Conservation (phyloP, 352 stramenopile genomes). For the Phytophthora hibernalis region DNA sequence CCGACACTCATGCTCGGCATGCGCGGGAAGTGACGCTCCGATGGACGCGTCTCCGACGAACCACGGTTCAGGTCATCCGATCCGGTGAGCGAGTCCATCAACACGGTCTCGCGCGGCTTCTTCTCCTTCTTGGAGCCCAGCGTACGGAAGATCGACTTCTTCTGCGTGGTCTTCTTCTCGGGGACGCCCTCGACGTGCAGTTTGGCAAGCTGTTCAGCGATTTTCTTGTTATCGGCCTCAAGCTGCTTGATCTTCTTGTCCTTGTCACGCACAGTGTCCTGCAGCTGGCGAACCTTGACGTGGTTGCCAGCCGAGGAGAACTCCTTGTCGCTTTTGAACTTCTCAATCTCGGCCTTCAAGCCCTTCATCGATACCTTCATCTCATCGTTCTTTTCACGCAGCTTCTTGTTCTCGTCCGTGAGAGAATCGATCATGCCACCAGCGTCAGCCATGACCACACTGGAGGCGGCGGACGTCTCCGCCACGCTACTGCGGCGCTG, state of each 20-base stretch:
- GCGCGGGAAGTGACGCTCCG: conserved; percentile 69
- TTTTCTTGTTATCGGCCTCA: conserved; percentile 77
- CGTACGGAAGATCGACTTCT: conserved; percentile 85
- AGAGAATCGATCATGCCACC: conserved; percentile 88
- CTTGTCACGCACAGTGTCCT: conserved; percentile 77
- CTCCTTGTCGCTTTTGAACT: conserved; percentile 85
- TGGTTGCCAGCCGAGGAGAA: conserved; percentile 72
- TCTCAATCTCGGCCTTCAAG: conserved; percentile 77
- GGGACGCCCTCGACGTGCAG: conserved; percentile 47
- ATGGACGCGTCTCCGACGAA: conserved; percentile 69
- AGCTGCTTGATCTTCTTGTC: conserved; percentile 78
- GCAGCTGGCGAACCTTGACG: conserved; percentile 78
- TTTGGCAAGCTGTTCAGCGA: conserved; percentile 71
- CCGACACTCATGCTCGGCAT: conserved; percentile 72
- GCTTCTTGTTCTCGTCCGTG: conserved; percentile 78
- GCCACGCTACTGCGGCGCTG: conserved; percentile 63
- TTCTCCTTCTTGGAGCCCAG: conserved; percentile 87
- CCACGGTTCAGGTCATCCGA: conserved; percentile 71
- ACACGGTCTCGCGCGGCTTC: conserved; percentile 58
- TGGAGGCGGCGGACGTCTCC: conserved; percentile 57
- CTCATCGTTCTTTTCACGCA: conserved; percentile 81
- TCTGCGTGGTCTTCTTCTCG: conserved; percentile 63
- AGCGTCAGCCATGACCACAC: conserved; percentile 78
- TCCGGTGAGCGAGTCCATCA: conserved; percentile 82
- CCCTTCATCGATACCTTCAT: conserved; percentile 66